Evolutionary conservation across 192 early-diverging fungal species (phyloP).

Genomic region (Backusella mclennaniae): DNA sequence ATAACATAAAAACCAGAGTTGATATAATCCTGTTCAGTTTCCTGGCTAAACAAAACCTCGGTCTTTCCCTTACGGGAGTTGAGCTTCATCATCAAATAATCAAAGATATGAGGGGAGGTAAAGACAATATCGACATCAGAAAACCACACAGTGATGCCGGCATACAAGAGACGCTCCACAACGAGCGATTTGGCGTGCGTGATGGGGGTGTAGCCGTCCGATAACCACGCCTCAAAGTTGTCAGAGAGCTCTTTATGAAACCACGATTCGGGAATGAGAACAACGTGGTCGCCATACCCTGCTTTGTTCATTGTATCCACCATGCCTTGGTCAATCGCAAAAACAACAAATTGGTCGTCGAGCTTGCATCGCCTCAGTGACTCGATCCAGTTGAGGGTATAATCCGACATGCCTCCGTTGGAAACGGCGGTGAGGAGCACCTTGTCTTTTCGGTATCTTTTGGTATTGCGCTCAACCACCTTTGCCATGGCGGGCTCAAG

Average conservation of each 20-base stretch:
- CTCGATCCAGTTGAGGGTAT: constrained; percentile 43
- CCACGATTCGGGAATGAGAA: constrained; percentile 36
- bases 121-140: constrained; percentile 43
- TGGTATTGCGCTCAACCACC: neutral
- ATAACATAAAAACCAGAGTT: constrained; percentile 41
- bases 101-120: constrained; percentile 19
- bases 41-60: constrained; percentile 31
- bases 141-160: constrained; percentile 35
- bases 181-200: constrained; percentile 41
- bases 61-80: constrained; percentile 13
- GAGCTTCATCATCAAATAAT: constrained; percentile 27
- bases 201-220: constrained; percentile 32
- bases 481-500: neutral
- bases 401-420: constrained; percentile 38
- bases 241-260: constrained; percentile 29
- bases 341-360: constrained; percentile 29
- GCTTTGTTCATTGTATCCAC: constrained; percentile 20
- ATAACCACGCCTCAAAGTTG: constrained; percentile 24
- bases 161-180: constrained; percentile 35
- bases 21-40: constrained; percentile 30
- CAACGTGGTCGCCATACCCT: constrained; percentile 29
- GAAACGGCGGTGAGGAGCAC: constrained; percentile 35
- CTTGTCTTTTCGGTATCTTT: neutral
- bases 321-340: constrained; percentile 36
- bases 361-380: constrained; percentile 23